Base-by-base conservation (phyloP, 2,329 filamentous ascomycete genomes). In the Fusarium proliferatum region DNA sequence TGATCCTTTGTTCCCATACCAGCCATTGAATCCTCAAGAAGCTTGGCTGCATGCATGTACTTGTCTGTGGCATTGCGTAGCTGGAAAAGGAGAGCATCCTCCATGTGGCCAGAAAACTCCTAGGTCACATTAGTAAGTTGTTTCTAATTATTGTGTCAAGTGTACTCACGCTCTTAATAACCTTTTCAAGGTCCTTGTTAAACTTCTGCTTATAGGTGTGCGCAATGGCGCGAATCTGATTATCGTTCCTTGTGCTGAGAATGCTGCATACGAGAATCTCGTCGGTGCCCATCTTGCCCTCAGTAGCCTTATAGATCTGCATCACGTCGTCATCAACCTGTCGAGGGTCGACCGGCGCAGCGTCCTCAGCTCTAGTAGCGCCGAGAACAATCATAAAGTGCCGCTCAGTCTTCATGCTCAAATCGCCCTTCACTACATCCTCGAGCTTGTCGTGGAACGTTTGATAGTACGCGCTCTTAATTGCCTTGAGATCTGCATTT, bases 71-170 rank as follows among this genome's bases (percentile, higher is more conserved):
- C 96, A 17, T 92, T 87, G 16, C 88, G 88, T n/a, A 98, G 85
- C 81, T 97, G 94, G 80, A 91, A 91, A 33, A 96, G 84, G 2
- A 98, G 88, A 0, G 94, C 94, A 21, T 94, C 89, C 80, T 95
- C 87, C 95, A 98, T 98, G 80, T 98, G 96, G 2, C 96, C 96
- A 0, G 92, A 93, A 83, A 98, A 98, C 78, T 96, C 91, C 84
- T 91, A 68, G 13, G 66, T 8, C 30, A 30, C 23, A 36, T 66
- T 49, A 62, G 61, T 52, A 9, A 56, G 9, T 33, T 16, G 28
- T 36, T 39, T 16, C 13, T 26, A 34, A 23, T 17, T 19, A 26
- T 11, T 38, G 55, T 15, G 12, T 2, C 6, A 23, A 23, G 26
- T 23, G 11, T 26, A 79, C 85, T 82, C 81, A 91, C 89, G 77